phyloP scores from a whole-genome alignment of 768 basidiomycete genomes.

The Austroboletus eburneus region DNA sequence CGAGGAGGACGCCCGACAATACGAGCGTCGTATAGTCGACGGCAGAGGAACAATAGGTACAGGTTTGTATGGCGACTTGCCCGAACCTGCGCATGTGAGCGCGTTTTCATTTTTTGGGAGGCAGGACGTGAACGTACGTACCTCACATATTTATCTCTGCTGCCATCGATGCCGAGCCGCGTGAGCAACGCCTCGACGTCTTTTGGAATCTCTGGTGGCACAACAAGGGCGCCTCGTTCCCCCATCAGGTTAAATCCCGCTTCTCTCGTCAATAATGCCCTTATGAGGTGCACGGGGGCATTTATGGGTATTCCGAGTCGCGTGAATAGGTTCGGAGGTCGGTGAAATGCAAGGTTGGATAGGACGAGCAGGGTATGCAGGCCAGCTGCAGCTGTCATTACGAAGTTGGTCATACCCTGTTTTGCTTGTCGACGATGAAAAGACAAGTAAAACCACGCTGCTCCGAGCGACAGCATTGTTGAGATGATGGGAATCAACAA shows the following conservation, averaged over 20 bases:
- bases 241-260: constrained; percentile 35
- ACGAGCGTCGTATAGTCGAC: constrained; percentile 59
- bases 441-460: constrained; percentile 16
- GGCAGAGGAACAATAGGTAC: constrained; percentile 60
- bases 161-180: constrained; percentile 53
- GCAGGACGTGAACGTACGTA: constrained; percentile 29
- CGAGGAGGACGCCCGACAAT: constrained; percentile 49
- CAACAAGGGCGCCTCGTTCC: constrained; percentile 8
- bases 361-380: constrained; percentile 18
- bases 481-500: constrained; percentile 5
- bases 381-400: constrained; percentile 9
- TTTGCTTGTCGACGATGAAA: constrained; percentile 5
- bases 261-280: constrained; percentile 38
- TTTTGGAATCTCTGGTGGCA: constrained; percentile 35
- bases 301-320: constrained; percentile 52
- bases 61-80: constrained; percentile 57
- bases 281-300: constrained; percentile 50
- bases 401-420: not conserved
- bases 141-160: constrained; percentile 58
- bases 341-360: constrained; percentile 16
- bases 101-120: too few species aligned
- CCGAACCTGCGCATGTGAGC: constrained; percentile 50
- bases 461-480: constrained; percentile 16
- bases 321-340: constrained; percentile 61
- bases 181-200: constrained; percentile 51